Base-by-base conservation (phyloP, 2,329 filamentous ascomycete genomes). In the Cladosporium sp. region DNA sequence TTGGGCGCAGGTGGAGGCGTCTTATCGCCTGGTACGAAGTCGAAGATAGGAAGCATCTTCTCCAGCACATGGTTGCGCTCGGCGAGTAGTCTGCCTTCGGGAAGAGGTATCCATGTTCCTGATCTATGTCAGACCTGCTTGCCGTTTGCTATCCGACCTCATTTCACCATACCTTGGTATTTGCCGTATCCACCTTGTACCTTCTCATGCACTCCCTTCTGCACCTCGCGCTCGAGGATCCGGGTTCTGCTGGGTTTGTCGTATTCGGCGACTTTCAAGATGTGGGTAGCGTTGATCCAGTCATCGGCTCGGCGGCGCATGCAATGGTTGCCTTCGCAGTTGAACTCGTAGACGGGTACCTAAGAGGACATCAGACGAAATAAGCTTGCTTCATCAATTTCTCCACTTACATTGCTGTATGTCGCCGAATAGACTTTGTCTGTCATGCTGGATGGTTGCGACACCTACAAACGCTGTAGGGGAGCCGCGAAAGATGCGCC, bases 251-350 rank as follows among this genome's bases (percentile, higher is more conserved):
- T 91, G 2, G 94, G 94, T 75, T 99, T 99, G 75, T 99, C 94
- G 71, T 96, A 96, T 58, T 93, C 93, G 63, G 94, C 94, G 40
- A 95, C 91, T 72, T 99, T 99, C 51, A 99, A 80, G 61, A 99
- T 97, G 72, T 99, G 94, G 56, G 94, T 99, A n/a, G 94, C 94
- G 80, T 99, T 99, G 78, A 99, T 94, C 92, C 93, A 99, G 75
- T 97, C 87, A 74, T 99, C 94, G 55, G 86, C 84, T 61, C 93
- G 87, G 52, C 94, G 86, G 74, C 94, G 88, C 94, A 99, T 99
- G 65, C 97, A 89, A 89, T 97, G 91, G 72, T 95, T 91, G 65
- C 80, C 82, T 37, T 88, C 90, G 67, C 96, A 88, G 73, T 95
- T 92, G 76, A 86, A 94, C 72, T 97, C 94, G 73, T 94, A 97